Percentiles rank a stretch among this genome's conserved stretches.
phyloP scores from a whole-genome alignment of 2,329 filamentous ascomycete genomes.

The Colletotrichum chlorophyti region DNA sequence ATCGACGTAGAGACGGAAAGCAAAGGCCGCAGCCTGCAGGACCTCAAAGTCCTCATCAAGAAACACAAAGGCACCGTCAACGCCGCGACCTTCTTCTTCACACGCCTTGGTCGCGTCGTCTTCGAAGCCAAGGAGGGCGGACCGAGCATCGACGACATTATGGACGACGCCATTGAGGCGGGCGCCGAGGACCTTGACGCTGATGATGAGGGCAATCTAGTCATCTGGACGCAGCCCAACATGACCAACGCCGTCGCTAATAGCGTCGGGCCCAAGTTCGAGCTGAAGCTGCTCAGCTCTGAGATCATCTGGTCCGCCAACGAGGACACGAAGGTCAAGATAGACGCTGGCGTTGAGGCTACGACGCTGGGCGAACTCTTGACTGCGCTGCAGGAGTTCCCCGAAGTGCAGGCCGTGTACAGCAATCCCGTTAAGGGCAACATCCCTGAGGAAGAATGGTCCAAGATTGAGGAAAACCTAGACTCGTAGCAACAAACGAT shows the following conservation, averaged over 20 bases:
- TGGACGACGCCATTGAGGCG: conserved; percentile 84
- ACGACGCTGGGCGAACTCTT: conserved; percentile 66
- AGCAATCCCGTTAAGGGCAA: conserved; percentile 67
- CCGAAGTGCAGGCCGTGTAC: conserved; percentile 81
- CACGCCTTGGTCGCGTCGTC: conserved; percentile 76
- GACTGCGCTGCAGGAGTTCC: conserved; percentile 67
- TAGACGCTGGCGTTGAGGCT: conserved; percentile 64
- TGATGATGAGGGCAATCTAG: conserved; percentile 28
- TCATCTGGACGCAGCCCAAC: conserved; percentile 31
- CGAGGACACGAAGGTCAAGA: conserved; percentile 73
- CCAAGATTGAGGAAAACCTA: conserved; percentile 57
- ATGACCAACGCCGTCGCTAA: conserved; percentile 25
- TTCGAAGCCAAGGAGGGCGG: conserved; percentile 63
- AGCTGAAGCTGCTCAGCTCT: conserved; percentile 72
- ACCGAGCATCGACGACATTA: conserved; percentile 70
- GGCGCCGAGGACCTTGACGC: conserved; percentile 76
- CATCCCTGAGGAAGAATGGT: conserved; percentile 61
- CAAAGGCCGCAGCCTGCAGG: conserved; percentile 74
- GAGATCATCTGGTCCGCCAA: conserved; percentile 89
- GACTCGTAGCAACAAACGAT: conserved; percentile 3
- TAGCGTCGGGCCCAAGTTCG: conserved; percentile 51
- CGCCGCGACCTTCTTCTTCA: conserved; percentile 79
- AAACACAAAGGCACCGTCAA: conserved; percentile 72
- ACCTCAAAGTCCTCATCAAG: conserved; percentile 76
- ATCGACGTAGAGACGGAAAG: conserved; percentile 88